Percentiles rank a stretch among this genome's conserved stretches.
phyloP scores from a whole-genome alignment of 352 stramenopile species.

The Pythium aquatile region DNA sequence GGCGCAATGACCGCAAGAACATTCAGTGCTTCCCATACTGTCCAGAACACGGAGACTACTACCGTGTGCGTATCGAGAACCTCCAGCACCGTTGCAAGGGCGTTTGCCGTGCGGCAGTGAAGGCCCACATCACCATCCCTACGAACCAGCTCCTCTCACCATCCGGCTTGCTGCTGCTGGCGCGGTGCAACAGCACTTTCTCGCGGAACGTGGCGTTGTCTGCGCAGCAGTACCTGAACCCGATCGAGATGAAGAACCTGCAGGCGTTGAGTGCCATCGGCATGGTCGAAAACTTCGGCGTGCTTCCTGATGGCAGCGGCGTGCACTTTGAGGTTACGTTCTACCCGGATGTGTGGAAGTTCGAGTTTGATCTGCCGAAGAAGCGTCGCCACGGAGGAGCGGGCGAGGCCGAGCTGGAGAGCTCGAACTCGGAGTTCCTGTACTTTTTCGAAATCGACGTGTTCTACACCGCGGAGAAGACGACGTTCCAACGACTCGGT shows the following conservation, averaged over 20 bases:
- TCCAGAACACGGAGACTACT: constrained; percentile 88
- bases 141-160: constrained; percentile 35
- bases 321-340: constrained; percentile 83
- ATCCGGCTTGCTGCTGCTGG: constrained; percentile 54
- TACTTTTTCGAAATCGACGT: constrained; percentile 89
- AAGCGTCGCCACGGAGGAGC: constrained; percentile 63
- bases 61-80: constrained; percentile 84
- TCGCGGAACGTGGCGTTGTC: constrained; percentile 60
- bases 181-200: constrained; percentile 84
- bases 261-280: constrained; percentile 68
- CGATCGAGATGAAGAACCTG: constrained; percentile 66
- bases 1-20: constrained; percentile 91
- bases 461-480: constrained; percentile 66
- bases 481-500: constrained; percentile 56
- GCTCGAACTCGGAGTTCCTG: constrained; percentile 58
- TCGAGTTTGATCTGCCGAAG: constrained; percentile 87
- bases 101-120: constrained; percentile 79
- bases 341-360: constrained; percentile 89
- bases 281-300: constrained; percentile 53
- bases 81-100: constrained; percentile 82
- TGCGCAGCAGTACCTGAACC: constrained; percentile 45
- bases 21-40: constrained; percentile 92
- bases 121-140: constrained; percentile 63
- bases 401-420: constrained; percentile 36
- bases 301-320: constrained; percentile 34